Evolutionary conservation across 371 early-diverging fungal genomes (phyloP).

Genomic region (Vairimorpha ceranae): DNA sequence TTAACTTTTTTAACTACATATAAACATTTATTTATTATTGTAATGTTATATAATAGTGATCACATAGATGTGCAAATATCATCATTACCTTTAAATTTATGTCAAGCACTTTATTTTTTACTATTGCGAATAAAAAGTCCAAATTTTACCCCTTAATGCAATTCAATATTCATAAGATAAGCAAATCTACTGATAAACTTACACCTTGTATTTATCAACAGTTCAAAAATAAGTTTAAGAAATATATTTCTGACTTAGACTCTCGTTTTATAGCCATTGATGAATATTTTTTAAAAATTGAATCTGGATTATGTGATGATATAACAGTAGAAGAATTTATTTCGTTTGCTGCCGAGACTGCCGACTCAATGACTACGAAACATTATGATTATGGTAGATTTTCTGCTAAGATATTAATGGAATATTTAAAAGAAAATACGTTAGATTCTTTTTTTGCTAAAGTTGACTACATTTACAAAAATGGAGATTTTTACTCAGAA

Average conservation of each 20-base stretch:
- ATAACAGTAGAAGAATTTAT: constrained; percentile 22
- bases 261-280: neutral
- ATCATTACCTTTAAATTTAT: no score
- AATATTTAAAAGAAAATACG: constrained; percentile 89
- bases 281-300: neutral
- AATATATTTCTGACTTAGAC: neutral
- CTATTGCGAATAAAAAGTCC: no score
- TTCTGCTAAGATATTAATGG: constrained; percentile 88
- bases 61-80: no score
- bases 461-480: constrained; percentile 72
- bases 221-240: neutral
- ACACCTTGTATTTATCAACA: neutral
- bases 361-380: constrained; percentile 66
- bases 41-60: no score
- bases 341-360: constrained; percentile 32
- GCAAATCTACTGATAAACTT: neutral
- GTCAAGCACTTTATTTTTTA: no score
- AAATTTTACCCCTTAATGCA: neutral
- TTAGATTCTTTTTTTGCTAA: constrained; percentile 78
- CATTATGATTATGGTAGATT: constrained; percentile 92
- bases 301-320: constrained; percentile 1
- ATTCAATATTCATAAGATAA: neutral
- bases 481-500: constrained; percentile 77
- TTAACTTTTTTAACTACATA: no score
- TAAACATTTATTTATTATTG: no score